phyloP scores from a whole-genome alignment of 345 rosid species.

The Lagerstroemia speciosa region DNA sequence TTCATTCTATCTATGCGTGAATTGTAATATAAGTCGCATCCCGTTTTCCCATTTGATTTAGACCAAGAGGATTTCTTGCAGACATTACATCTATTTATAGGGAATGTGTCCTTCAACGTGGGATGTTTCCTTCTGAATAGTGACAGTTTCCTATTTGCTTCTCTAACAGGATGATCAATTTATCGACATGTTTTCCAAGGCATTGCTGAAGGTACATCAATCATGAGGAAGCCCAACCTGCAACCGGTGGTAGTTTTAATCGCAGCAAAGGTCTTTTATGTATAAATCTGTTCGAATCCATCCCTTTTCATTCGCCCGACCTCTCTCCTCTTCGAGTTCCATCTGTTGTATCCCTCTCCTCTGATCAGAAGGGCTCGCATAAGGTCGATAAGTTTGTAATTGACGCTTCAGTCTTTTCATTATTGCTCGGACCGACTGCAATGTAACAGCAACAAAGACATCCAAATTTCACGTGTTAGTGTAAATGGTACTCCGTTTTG shows the following conservation, averaged over 20 bases:
- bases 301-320: not conserved
- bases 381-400: not conserved
- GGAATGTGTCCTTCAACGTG: too few species aligned
- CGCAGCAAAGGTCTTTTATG: not conserved
- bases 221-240: slow-evolving; percentile 24
- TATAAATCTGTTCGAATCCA: not conserved
- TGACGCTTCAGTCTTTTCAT: not conserved
- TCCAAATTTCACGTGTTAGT: not conserved
- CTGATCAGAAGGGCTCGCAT: not conserved
- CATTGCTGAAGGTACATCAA: slow-evolving; percentile 25
- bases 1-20: too few species aligned
- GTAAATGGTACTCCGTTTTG: not conserved
- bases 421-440: not conserved
- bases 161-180: slow-evolving; percentile 51
- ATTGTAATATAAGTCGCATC: too few species aligned
- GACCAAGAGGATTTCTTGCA: too few species aligned
- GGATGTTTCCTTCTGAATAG: too few species aligned
- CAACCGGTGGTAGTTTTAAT: not conserved
- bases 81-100: too few species aligned
- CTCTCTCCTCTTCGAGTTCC: not conserved
- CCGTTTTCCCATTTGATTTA: too few species aligned
- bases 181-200: slow-evolving; percentile 50
- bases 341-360: not conserved
- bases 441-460: not conserved
- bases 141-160: slow-evolving; percentile 3